Percentiles rank a stretch among this genome's conserved stretches.
These are phyloP conservation scores for Juncus effusus DNA, from an alignment of 176 grass and related monocot species.

Conservation along the genomic window DNA sequence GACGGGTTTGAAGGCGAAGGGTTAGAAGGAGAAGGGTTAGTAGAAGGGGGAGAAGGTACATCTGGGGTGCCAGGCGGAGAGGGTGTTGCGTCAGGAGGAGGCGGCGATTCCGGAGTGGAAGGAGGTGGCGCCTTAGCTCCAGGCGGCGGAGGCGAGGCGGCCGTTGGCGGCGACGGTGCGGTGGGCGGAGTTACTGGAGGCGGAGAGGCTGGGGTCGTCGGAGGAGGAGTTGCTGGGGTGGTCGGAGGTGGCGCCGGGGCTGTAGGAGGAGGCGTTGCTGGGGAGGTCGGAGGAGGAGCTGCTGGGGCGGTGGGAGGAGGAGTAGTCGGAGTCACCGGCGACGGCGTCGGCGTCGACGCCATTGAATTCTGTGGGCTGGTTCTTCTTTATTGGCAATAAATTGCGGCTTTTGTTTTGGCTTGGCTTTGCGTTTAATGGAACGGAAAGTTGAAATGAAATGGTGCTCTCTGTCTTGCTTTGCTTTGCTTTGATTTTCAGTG, in stretches of 20 bases:
- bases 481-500: background rate
- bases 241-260: constrained; percentile 19
- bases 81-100: constrained; percentile 17
- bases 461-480: background rate
- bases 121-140: background rate
- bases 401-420: constrained; percentile 8
- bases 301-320: constrained; percentile 18
- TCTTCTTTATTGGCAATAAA: background rate
- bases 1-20: background rate
- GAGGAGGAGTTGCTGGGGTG: constrained; percentile 26
- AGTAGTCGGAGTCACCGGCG: constrained; percentile 11
- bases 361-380: constrained; percentile 20
- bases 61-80: background rate
- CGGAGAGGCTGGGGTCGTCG: background rate
- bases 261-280: constrained; percentile 19
- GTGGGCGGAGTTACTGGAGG: constrained; percentile 27
- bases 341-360: constrained; percentile 32
- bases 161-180: constrained; percentile 19
- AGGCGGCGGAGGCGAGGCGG: constrained; percentile 18
- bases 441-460: constrained; percentile 12
- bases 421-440: constrained; percentile 11
- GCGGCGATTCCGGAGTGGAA: background rate
- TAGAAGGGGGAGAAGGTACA: constrained; percentile 3
- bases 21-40: constrained; percentile 16
- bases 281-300: constrained; percentile 13